Evolutionary conservation across 352 stramenopile species (phyloP).

Genomic region (Phytopythium ostracodes): DNA sequence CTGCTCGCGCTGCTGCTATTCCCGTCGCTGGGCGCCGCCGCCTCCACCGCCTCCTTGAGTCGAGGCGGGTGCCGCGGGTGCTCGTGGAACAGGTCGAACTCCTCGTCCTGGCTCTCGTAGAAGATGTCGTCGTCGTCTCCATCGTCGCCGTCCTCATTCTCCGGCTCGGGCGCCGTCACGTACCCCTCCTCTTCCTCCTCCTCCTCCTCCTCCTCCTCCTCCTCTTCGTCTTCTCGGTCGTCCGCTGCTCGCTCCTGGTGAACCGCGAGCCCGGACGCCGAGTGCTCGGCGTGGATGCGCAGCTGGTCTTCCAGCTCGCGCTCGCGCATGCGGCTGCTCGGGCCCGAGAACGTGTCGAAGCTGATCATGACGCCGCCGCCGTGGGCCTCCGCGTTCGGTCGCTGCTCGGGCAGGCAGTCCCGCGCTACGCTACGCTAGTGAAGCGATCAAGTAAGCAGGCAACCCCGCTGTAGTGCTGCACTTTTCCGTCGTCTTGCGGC

Average conservation of each 20-base stretch:
- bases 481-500: background rate
- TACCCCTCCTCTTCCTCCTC: slow-evolving; percentile 13
- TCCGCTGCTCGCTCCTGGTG: too few species aligned
- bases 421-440: too few species aligned
- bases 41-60: background rate
- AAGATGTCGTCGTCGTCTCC: slow-evolving; percentile 21
- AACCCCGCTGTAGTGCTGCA: too few species aligned
- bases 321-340: slow-evolving; percentile 27
- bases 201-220: background rate
- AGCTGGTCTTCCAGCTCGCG: slow-evolving; percentile 25
- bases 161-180: slow-evolving; percentile 10
- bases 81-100: slow-evolving; percentile 43
- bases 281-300: slow-evolving; percentile 20
- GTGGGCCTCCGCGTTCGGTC: background rate
- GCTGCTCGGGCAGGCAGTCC: background rate
- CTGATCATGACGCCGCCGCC: slow-evolving; percentile 47
- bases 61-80: background rate
- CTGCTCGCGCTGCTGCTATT: slow-evolving; percentile 4
- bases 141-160: slow-evolving; percentile 2
- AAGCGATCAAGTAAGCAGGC: background rate
- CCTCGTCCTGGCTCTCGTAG: slow-evolving; percentile 29
- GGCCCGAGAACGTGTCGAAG: slow-evolving; percentile 69
- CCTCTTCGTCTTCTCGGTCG: too few species aligned
- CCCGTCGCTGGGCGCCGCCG: background rate
- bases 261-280: background rate